These are phyloP conservation scores for Mrakia gelida DNA, from an alignment of 768 basidiomycete genomes.

Conservation along the genomic window DNA sequence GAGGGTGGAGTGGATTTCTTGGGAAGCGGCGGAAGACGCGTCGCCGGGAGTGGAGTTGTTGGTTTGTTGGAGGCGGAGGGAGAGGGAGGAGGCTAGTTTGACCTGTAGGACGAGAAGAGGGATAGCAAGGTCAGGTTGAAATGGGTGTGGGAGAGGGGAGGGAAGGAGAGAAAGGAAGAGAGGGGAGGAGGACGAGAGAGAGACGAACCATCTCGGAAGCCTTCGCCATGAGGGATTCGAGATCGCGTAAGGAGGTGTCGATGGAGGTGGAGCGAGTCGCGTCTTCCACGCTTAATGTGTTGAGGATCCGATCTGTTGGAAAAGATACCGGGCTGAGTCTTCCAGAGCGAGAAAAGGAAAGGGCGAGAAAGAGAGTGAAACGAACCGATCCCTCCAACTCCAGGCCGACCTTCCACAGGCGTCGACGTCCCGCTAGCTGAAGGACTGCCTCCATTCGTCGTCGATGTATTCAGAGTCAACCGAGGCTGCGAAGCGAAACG, in stretches of 20 bases:
- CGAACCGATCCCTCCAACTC: conserved; percentile 50
- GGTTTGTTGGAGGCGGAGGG: conserved; percentile 40
- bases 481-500: background rate
- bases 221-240: conserved; percentile 84
- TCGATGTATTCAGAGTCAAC: background rate
- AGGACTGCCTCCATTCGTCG: background rate
- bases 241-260: conserved; percentile 60
- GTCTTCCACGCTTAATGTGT: background rate
- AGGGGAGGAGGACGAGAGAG: background rate
- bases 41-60: background rate
- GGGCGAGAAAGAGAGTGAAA: conserved; percentile 26
- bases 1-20: conserved; percentile 52
- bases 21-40: conserved; percentile 1
- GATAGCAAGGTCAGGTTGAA: background rate
- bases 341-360: background rate
- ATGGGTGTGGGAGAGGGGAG: background rate
- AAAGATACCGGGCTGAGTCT: background rate
- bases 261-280: background rate
- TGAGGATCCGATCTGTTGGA: conserved; percentile 10
- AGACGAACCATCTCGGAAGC: conserved; percentile 73
- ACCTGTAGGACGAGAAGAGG: conserved; percentile 42
- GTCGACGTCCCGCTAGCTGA: background rate
- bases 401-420: background rate
- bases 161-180: background rate
- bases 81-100: conserved; percentile 77